Evolutionary conservation across 148 eudicot species (phyloP).

Genomic region (Rhododendron kiyosumense): DNA sequence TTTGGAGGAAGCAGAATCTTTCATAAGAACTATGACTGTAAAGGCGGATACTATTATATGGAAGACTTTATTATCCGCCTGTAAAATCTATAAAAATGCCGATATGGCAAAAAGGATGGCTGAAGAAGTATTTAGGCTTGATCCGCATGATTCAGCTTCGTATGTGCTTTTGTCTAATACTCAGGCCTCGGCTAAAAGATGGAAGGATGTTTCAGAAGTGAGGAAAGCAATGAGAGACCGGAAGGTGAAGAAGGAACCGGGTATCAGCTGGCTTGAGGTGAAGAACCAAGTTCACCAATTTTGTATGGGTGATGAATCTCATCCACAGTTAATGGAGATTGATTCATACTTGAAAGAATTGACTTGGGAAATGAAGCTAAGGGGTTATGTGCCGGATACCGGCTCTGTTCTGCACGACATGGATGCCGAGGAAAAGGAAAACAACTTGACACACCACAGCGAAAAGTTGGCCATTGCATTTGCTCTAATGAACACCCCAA

Average conservation of each 20-base stretch:
- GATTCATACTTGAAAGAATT: constrained; percentile 55
- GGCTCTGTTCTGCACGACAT: constrained; percentile 71
- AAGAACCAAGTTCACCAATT: constrained; percentile 66
- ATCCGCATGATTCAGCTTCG: constrained; percentile 68
- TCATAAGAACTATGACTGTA: constrained; percentile 69
- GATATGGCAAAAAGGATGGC: constrained; percentile 62
- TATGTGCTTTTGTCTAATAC: constrained; percentile 66
- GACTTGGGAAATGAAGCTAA: constrained; percentile 43
- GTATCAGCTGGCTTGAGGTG: constrained; percentile 82
- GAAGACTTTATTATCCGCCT: constrained; percentile 79
- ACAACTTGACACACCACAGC: constrained; percentile 67
- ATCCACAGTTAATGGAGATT: constrained; percentile 55
- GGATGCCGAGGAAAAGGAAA: constrained; percentile 64
- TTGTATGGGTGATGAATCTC: constrained; percentile 54
- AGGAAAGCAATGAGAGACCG: constrained; percentile 64
- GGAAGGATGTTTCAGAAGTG: constrained; percentile 66
- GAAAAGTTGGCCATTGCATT: constrained; percentile 78
- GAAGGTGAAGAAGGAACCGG: constrained; percentile 73
- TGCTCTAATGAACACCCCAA: constrained; percentile 74
- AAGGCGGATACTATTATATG: constrained; percentile 69
- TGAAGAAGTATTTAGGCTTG: constrained; percentile 48
- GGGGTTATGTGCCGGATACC: constrained; percentile 66
- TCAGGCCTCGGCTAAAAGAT: constrained; percentile 60
- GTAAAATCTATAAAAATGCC: constrained; percentile 64
- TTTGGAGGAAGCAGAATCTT: constrained; percentile 61